Base-by-base conservation (phyloP, 495 filamentous ascomycete species). In the Rostrohypoxylon terebratum region DNA sequence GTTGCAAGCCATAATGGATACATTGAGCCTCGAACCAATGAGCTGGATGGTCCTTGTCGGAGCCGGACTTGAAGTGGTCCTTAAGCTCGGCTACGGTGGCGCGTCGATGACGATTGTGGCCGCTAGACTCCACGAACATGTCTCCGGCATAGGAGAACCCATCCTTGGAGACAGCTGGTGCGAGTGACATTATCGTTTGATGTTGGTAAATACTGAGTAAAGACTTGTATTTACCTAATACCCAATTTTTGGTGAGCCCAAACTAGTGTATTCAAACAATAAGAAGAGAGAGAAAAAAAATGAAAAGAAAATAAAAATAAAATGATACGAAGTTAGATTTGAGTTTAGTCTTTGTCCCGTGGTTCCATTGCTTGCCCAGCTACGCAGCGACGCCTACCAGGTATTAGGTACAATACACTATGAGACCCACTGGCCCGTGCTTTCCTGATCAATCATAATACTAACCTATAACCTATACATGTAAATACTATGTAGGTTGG, bases 11-110 rank as follows among this genome's bases (percentile, higher is more conserved):
- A 77, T 89, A 89, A 59, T 90, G 87, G 2, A 88, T 72, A 20
- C 89, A 80, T 59, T 90, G 87, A 3, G 87, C 87, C 61, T 86
- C 83, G 57, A 86, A 89, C 84, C 83, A 89, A 63, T 87, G 86
- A 6, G 79, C 83, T 0, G 84, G 81, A 31, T 80, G 81, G 72
- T 88, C 84, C 51, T 83, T 85, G 9, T 77, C 76, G 18, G 75
- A 64, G 3, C 78, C 76, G 10, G 71, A 62, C 55, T 73, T 68
- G 23, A 89, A 85, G 4, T 87, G 72, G 4, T 77, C 71, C 42
- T 76, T 79, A 16, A 89, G 81, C 66, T 89, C 85, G 1, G 78
- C 73, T 21, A 84, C 51, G 5, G 78, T 80, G 2, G 84, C 85
- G 13, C 85, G 85, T 36, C 84, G 81, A 66, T 88, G 87, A 10